Evolutionary conservation across 2,329 filamentous ascomycete species (phyloP).

Genomic region (Elsinoe fawcettii): DNA sequence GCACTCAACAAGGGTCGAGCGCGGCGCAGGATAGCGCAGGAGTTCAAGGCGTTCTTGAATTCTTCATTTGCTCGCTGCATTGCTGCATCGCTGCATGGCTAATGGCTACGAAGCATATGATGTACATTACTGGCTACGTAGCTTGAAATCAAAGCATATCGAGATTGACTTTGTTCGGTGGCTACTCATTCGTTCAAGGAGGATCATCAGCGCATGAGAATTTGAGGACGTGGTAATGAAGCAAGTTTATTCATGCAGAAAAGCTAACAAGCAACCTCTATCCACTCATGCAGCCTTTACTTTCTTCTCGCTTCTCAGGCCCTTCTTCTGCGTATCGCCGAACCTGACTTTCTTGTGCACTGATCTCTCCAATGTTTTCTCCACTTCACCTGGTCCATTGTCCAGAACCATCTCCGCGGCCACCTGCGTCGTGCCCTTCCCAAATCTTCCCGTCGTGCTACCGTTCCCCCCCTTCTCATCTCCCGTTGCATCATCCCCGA

Average conservation of each 20-base stretch:
- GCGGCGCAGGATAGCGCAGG: constrained; percentile 3
- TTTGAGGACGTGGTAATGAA: not conserved
- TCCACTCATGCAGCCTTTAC: not conserved
- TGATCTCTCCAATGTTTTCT: not conserved
- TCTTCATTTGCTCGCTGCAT: too few relatives aligned
- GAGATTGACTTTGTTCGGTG: too few relatives aligned
- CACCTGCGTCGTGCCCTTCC: too few relatives aligned
- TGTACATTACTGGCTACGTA: constrained; percentile 2
- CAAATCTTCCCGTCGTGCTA: too few relatives aligned
- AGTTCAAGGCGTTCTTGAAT: not conserved
- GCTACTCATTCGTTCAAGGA: not conserved
- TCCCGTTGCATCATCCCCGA: too few relatives aligned
- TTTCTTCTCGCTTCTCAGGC: not conserved
- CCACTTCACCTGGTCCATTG: too few relatives aligned
- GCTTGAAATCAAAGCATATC: not conserved
- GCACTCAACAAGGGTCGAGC: not conserved
- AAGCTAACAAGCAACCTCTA: not conserved
- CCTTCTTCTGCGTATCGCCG: not conserved
- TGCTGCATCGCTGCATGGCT: not conserved
- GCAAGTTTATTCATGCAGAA: not conserved
- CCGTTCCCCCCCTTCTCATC: too few relatives aligned
- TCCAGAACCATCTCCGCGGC: too few relatives aligned
- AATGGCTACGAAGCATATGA: constrained; percentile 1
- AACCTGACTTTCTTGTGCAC: not conserved
- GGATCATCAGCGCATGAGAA: not conserved